Conservation (phyloP, 2,329 filamentous ascomycete species). For the Sarocladium oryzae region DNA sequence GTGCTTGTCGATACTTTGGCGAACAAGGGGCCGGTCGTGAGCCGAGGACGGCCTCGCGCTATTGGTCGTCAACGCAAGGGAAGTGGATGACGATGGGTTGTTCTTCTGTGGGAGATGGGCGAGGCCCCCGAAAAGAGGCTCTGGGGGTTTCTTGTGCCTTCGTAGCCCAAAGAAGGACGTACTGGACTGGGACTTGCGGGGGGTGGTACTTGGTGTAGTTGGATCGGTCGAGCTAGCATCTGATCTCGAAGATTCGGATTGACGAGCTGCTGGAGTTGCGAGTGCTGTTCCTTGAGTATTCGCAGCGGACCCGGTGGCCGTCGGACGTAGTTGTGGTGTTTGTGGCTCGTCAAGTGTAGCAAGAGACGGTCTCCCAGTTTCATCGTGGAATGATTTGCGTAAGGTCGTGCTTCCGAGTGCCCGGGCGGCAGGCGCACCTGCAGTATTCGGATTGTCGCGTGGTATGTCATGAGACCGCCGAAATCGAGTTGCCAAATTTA, state of each 20-base stretch:
- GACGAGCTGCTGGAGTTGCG: constrained; percentile 33
- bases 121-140: constrained; percentile 70
- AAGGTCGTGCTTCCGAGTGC: constrained; percentile 15
- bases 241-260: constrained; percentile 75
- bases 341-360: constrained; percentile 51
- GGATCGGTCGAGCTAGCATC: constrained; percentile 72
- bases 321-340: constrained; percentile 23
- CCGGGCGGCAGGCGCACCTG: neutral
- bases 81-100: constrained; percentile 37
- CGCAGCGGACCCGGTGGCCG: constrained; percentile 21
- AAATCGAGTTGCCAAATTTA: constrained; percentile 46
- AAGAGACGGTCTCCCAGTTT: constrained; percentile 23
- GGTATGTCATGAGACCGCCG: constrained; percentile 45
- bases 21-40: constrained; percentile 12
- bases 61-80: constrained; percentile 28
- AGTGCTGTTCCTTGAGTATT: constrained; percentile 37
- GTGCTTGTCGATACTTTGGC: constrained; percentile 19
- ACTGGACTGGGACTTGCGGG: constrained; percentile 52
- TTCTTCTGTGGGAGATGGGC: constrained; percentile 76
- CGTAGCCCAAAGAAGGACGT: constrained; percentile 78
- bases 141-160: constrained; percentile 66
- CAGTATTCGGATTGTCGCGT: constrained; percentile 16
- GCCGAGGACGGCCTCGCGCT: constrained; percentile 28
- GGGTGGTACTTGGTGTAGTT: constrained; percentile 55
- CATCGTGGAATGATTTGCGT: constrained; percentile 40